Evolutionary conservation across 805 yeast genomes (phyloP), one percentile per base, ranked within the genome.

Genomic region (Candida anglica): DNA sequence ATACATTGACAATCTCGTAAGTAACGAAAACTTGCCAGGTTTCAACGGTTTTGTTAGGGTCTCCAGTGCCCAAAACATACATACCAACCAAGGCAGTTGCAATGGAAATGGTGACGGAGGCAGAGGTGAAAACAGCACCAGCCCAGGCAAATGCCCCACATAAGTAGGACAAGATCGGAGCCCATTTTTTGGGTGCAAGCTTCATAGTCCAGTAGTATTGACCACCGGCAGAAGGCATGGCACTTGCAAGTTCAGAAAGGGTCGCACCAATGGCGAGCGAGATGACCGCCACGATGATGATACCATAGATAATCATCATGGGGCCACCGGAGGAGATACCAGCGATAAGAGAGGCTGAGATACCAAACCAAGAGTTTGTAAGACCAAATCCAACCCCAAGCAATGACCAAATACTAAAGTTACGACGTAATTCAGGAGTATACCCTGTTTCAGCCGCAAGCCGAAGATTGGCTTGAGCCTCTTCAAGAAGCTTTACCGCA

Each of bases 141-240:
- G 74, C 71, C 72, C 77, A 75, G 22, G 80, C 81, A 40, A 75
- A 64, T 15, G 79, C 67, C n/a, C 83, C 85, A 42, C 83, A 74
- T 57, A 68, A 43, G 46, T 70, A 79, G 2, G 84, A 77, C 27
- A 68, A 63, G 37, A 76, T 71, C 15, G 66, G 52, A 8, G 74
- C 67, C 34, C 61, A 58, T 36, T 59, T 61, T 22, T 64, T 66
- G 7, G 79, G 80, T 5, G 80, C 75, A 34, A 76, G 52, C 27
- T 70, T 65, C 53, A 67, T 62, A 5, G 79, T 72, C 81, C 82
- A 77, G 39, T 70, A 75, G 48, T 73, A 73, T 42, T 73, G 79
- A 17, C 81, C 81, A 35, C 79, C 79, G 29, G 80, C 75, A 37
- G 70, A 67, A 3, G 81, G 81, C 50, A 65, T 66, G 10, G 77